These are phyloP conservation scores for Sporisorium graminicola DNA, from an alignment of 1,284 basidiomycete species.

Conservation along the genomic window DNA sequence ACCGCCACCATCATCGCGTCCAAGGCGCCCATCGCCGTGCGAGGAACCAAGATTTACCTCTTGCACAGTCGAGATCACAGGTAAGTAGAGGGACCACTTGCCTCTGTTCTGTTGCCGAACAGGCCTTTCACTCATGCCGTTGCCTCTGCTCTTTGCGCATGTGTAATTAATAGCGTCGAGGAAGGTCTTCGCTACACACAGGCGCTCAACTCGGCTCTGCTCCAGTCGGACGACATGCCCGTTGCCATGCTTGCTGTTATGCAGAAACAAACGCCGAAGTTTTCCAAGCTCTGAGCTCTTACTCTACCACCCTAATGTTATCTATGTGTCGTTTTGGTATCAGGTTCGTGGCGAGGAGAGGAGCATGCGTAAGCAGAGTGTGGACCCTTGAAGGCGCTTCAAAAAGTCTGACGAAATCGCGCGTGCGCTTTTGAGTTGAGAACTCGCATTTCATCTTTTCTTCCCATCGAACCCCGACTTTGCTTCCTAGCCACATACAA, in stretches of 20 bases:
- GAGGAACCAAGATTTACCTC: conserved; percentile 82
- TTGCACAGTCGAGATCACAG: conserved; percentile 81
- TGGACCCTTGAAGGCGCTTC: conserved; percentile 1
- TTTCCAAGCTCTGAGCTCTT: conserved; percentile 59
- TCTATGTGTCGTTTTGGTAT: not conserved
- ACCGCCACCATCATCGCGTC: conserved; percentile 78
- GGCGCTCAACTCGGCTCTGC: conserved; percentile 80
- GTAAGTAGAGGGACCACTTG: too few species aligned
- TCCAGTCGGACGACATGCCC: conserved; percentile 77
- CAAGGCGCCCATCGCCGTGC: conserved; percentile 85
- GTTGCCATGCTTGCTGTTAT: conserved; percentile 71
- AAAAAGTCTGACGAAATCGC: not conserved
- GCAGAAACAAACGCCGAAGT: conserved; percentile 70
- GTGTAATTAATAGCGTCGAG: conserved; percentile 76
- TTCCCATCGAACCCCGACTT: not conserved
- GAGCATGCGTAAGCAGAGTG: not conserved
- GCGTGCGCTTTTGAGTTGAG: not conserved
- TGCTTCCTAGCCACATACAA: not conserved
- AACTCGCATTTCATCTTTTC: not conserved
- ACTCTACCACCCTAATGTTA: too few species aligned
- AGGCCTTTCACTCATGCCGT: too few species aligned
- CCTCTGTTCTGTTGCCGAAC: too few species aligned
- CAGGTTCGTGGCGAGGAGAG: not conserved
- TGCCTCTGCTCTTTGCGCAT: too few species aligned
- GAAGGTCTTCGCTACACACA: conserved; percentile 85